Base-by-base conservation (phyloP, 2,329 filamentous ascomycete species). In the Gliomastix tumulicola region DNA sequence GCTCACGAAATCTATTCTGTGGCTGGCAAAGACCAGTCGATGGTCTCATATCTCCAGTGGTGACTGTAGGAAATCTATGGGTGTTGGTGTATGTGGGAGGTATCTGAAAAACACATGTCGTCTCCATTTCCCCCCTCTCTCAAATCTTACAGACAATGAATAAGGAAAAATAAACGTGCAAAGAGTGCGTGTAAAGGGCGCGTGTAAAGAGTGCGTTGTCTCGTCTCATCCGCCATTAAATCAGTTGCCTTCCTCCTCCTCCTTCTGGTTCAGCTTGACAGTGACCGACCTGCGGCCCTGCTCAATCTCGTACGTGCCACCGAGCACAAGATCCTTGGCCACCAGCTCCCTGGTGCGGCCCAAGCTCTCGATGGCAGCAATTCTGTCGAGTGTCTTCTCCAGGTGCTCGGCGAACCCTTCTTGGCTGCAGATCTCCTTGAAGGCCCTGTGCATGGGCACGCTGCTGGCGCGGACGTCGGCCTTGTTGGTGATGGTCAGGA, bases 381-480 rank as follows among this genome's bases (percentile, higher is more conserved):
- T 98, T 17, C 92, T 76, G 40, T 90, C 75, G 18, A 95, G 66
- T 0, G 92, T 97, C 4, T 74, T 80, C 42, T 94, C 80, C 13
- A 98, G 65, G 55, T 88, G 82, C 45, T 89, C 69, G 18, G 88
- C 79, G 57, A 98, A 98, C 6, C 85, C 85, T 5, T 78, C 73
- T 48, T 82, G 62, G 4, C 66, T 58, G 54, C 88, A 95, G 11
- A 98, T 89, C 50, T 89, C 79, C 39, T 79, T 75, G 61, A 98
- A 94, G 1, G 92, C 92, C 34, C 80, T 79, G 60, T 94, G 88
- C 92, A 98, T 98, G 3, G 92, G 92, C 19, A 98, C 90, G 3
- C 83, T 90, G 57, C 94, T 90, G 2, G 92, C 92, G 32, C 92
- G 80, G 7, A 98, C 92, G 56, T 84, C 83, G 13, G 89, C 88